Evolutionary conservation across 1,139 yeast genomes (phyloP), one percentile per base, ranked within the genome.

Genomic region (Yarrowia galli): DNA sequence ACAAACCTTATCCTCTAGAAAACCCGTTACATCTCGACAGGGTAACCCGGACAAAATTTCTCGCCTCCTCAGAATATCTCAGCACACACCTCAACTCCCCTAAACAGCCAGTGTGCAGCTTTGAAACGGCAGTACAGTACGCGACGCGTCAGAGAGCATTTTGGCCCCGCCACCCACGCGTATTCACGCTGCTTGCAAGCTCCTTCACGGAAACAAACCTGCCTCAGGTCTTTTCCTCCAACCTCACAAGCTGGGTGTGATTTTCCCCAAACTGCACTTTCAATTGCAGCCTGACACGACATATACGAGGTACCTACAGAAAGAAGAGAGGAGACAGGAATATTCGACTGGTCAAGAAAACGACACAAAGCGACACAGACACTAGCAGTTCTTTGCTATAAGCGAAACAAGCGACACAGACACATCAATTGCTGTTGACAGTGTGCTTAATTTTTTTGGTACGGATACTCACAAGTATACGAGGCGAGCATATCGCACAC

Each of bases 61-160:
- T 20, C 60, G 25, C 61, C 61, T 54, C 36, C 61, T 54, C 61
- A 54, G 61, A 54, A 54, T 54, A 54, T 54, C 61, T 54, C 61
- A 54, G 61, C 61, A 54, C 61, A 38, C 61, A 53, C 35, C 25
- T 7, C 40, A 53, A 35, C 60, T 22, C 61, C 46, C 61, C 61
- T n/a, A 25, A 54, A 40, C 61, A 38, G 61, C 61, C 61, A 5
- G 46, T 25, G 46, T 54, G 60, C 61, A 54, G 61, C 60, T 40
- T 23, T 25, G 25, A 54, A 18, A 23, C 61, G 46, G 46, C 46
- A 25, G 46, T 54, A 40, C 61, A 54, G 61, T 54, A 54, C 61
- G 61, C 61, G 61, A 54, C 61, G 61, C 61, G 61, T 54, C 61
- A 4, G 46, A 54, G 61, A 54, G 61, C 61, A 22, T n/a, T n/a